Evolutionary conservation across 1,139 yeast genomes (phyloP).

Genomic region (Zygosaccharomyces pseudobailii): DNA sequence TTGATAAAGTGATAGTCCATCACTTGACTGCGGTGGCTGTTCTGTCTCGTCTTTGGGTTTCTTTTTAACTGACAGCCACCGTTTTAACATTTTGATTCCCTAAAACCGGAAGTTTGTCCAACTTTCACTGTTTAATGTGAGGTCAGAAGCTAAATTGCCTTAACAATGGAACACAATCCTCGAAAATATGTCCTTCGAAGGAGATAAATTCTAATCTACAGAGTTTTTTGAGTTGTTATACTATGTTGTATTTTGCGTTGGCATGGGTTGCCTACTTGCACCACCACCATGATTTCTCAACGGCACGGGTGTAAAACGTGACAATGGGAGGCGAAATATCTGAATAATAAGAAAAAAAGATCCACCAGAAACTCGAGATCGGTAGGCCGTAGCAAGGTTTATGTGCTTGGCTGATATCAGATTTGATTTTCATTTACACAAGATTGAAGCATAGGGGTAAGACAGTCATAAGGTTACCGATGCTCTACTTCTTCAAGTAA

Average conservation of each 20-base stretch:
- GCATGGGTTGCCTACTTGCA: background rate
- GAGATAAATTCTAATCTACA: background rate
- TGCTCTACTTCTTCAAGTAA: no score
- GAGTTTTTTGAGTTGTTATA: background rate
- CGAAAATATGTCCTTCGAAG: background rate
- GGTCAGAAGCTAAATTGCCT: background rate
- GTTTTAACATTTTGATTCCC: conserved; percentile 13
- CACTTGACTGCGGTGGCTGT: background rate
- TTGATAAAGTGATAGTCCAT: background rate
- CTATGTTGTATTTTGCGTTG: background rate
- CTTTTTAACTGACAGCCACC: conserved; percentile 16
- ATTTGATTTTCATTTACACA: no score
- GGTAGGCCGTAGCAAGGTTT: no score
- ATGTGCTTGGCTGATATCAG: no score
- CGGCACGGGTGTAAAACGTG: background rate
- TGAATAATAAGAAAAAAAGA: background rate
- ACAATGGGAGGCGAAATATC: background rate
- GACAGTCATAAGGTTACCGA: no score
- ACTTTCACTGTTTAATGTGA: background rate
- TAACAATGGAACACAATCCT: background rate
- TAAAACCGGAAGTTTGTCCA: background rate
- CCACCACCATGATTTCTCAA: background rate
- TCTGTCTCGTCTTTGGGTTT: conserved; percentile 7
- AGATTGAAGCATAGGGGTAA: no score
- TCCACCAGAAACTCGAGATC: no score